Base-by-base conservation (phyloP, 257 asterid genomes). In the Ballota nigra region DNA sequence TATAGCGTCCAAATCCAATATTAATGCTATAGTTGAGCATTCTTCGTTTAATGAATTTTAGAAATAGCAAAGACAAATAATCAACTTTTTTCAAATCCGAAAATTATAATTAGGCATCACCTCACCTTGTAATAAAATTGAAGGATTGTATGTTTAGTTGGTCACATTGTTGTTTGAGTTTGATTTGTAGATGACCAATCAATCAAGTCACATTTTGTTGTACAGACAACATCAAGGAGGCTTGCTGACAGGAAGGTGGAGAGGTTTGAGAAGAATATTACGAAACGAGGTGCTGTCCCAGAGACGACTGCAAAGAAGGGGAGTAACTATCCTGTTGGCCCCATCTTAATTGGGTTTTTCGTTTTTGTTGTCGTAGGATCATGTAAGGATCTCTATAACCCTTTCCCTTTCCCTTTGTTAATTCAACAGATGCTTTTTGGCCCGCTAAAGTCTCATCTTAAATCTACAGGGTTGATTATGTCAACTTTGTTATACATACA, bases 191-290 rank as follows among this genome's bases (percentile, higher is more conserved):
- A n/a, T n/a, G n/a, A n/a, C n/a, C n/a, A n/a, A n/a, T n/a, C n/a
- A n/a, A n/a, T n/a, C n/a, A n/a, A n/a, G n/a, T n/a, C n/a, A 9
- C 0, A 29, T 9, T 12, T 20, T 4, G 3, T 58, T 2, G 1
- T 67, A 4, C 86, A 94, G 99, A 94, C 98, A 63, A 92, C 96
- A 41, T 88, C 99, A 64, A 88, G 86, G 88, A 93, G 97, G 82
- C 86, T 94, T 66, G 91, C 97, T 55, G 91, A 77, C 74, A 89
- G 95, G 88, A 94, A 94, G 86, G 75, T 89, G 5, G 93, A 84
- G 91, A 94, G 41, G 83, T 94, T 94, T 68, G 93, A 94, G 83
- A 94, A 92, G 89, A 94, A 94, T 76, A 89, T 94, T 23, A 89
- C 96, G 56, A 91, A 69, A 77, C 83, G 99, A 16, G 99, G 98